phyloP scores from a whole-genome alignment of 1,284 basidiomycete genomes.

The Cryptococcus sp. region DNA sequence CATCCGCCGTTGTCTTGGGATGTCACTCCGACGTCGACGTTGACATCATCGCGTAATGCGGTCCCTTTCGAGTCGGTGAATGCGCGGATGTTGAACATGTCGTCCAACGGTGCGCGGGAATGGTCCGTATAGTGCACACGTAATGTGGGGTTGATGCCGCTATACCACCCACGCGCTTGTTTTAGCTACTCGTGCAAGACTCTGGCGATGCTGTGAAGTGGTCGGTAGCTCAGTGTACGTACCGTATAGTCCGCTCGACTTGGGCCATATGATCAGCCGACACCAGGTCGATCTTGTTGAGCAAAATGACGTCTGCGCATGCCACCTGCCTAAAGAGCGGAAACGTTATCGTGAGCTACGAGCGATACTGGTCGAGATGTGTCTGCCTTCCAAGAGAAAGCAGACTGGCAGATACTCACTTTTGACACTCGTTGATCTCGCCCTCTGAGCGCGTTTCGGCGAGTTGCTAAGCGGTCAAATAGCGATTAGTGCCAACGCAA shows the following conservation, averaged over 20 bases:
- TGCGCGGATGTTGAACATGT: constrained; percentile 76
- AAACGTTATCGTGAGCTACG: neutral
- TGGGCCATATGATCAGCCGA: constrained; percentile 47
- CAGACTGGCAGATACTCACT: constrained; percentile 57
- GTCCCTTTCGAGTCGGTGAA: constrained; percentile 57
- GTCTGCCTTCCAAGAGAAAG: neutral
- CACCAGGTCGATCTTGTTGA: constrained; percentile 84
- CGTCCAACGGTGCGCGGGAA: constrained; percentile 66
- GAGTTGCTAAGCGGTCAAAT: constrained; percentile 68
- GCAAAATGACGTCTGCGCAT: constrained; percentile 79
- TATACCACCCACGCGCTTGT: constrained; percentile 24
- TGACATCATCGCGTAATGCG: too few species aligned
- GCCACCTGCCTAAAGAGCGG: constrained; percentile 74
- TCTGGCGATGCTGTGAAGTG: neutral
- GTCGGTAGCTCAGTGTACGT: constrained; percentile 7
- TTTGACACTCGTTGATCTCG: constrained; percentile 72
- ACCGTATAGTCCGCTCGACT: constrained; percentile 63
- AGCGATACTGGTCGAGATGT: neutral
- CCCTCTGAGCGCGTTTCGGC: constrained; percentile 69
- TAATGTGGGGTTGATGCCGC: constrained; percentile 73
- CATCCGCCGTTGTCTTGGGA: neutral
- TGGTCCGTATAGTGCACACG: constrained; percentile 70
- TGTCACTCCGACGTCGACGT: too few species aligned
- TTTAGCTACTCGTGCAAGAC: neutral
- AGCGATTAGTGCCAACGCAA: neutral